These are phyloP conservation scores for Oenanthe sinensis DNA, from an alignment of 129 eudicot genomes.

Conservation along the genomic window DNA sequence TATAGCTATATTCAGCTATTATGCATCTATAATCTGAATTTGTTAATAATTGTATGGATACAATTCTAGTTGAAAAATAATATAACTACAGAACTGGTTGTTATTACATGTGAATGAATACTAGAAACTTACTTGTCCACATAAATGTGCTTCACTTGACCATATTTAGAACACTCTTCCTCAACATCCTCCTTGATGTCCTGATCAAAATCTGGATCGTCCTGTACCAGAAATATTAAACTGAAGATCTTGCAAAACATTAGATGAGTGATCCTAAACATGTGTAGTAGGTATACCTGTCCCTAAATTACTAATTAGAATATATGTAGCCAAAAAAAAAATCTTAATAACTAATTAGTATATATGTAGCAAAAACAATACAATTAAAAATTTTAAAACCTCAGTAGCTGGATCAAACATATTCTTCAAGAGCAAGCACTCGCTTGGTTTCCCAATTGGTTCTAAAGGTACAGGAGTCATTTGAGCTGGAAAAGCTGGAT, in stretches of 20 bases:
- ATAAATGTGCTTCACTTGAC: slow-evolving; percentile 66
- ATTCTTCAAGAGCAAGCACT: slow-evolving; percentile 82
- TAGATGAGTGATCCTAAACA: not conserved
- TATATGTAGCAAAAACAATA: not conserved
- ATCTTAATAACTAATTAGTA: not conserved
- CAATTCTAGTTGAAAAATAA: not conserved
- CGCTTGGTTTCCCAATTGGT: slow-evolving; percentile 87
- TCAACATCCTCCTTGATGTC: slow-evolving; percentile 86
- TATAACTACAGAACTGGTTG: not conserved
- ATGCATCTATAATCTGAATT: too few relatives aligned
- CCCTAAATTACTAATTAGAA: not conserved
- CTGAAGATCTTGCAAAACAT: not conserved
- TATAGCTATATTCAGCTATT: not conserved
- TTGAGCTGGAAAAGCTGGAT: slow-evolving; percentile 50
- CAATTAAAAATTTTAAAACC: slow-evolving; percentile 27
- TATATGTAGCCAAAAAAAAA: not conserved
- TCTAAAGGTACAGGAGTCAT: slow-evolving; percentile 47
- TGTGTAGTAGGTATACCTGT: not conserved
- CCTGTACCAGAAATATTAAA: slow-evolving; percentile 33
- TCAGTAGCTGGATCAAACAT: slow-evolving; percentile 90
- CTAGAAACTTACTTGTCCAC: slow-evolving; percentile 75
- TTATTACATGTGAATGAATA: not conserved
- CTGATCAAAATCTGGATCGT: slow-evolving; percentile 84
- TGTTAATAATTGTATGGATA: not conserved
- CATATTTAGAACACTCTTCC: slow-evolving; percentile 88